These are phyloP conservation scores for Musa schizocarpa DNA, from an alignment of 176 grass and related monocot genomes.

Conservation along the genomic window DNA sequence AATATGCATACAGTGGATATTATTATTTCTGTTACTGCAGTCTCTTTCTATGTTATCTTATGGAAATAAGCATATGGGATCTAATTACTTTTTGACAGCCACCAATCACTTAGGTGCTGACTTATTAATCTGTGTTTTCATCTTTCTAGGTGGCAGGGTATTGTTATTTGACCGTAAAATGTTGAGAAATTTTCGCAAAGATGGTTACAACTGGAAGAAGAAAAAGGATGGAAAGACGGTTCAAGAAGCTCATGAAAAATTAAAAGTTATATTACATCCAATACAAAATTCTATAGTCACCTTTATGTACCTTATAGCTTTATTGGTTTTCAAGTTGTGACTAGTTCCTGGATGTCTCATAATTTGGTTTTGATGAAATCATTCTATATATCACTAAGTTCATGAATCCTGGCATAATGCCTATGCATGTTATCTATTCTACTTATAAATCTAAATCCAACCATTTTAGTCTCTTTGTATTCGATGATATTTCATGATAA, in stretches of 20 bases:
- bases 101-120: background rate
- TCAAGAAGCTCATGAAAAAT: conserved; percentile 98
- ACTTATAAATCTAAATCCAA: too few relatives aligned
- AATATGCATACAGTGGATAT: too few relatives aligned
- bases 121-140: background rate
- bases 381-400: too few relatives aligned
- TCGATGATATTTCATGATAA: too few relatives aligned
- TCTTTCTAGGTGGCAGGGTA: conserved; percentile 50
- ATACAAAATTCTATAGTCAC: conserved; percentile 7
- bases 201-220: conserved; percentile 94
- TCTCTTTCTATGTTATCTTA: background rate
- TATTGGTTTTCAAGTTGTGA: background rate
- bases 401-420: too few relatives aligned
- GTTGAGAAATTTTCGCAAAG: conserved; percentile 92
- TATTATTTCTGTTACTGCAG: background rate
- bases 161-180: conserved; percentile 89
- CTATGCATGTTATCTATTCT: too few relatives aligned
- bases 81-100: background rate
- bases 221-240: conserved; percentile 97
- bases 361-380: too few relatives aligned
- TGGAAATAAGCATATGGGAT: background rate
- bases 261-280: conserved; percentile 51
- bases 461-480: too few relatives aligned
- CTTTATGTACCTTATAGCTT: background rate
- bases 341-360: background rate